phyloP scores from a whole-genome alignment of 257 asterid genomes.

The Nicotiana knightiana region DNA sequence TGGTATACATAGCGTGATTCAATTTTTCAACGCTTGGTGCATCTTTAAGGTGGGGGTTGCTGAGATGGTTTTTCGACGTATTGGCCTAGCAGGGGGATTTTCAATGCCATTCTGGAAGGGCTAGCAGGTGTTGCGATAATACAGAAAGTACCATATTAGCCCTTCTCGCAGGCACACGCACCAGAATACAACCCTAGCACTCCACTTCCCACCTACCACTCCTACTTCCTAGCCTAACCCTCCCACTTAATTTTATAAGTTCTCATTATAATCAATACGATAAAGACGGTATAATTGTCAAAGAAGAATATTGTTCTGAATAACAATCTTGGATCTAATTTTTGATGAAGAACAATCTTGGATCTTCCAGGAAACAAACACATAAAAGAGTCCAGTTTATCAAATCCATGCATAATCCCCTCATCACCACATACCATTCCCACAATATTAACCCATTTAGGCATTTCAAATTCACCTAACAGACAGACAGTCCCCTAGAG shows the following conservation, averaged over 20 bases:
- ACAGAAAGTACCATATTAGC: neutral
- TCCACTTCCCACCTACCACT: neutral
- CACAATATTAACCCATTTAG: too few species aligned
- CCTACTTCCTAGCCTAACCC: too few species aligned
- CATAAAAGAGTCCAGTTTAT: too few species aligned
- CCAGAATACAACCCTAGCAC: neutral
- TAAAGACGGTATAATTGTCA: neutral
- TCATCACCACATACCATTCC: too few species aligned
- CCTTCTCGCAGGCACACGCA: neutral
- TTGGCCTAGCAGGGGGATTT: neutral
- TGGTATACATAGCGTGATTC: neutral
- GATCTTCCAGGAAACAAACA: too few species aligned
- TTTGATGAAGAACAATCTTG: neutral
- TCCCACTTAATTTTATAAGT: neutral
- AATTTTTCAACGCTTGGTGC: neutral
- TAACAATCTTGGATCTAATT: neutral
- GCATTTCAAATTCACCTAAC: too few species aligned
- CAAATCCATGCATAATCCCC: too few species aligned
- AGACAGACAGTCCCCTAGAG: too few species aligned
- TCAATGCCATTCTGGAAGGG: neutral
- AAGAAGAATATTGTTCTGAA: neutral
- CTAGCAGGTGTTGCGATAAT: neutral
- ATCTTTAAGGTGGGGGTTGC: slow-evolving; percentile 4
- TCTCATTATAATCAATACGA: neutral
- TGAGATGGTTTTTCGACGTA: neutral